phyloP scores from a whole-genome alignment of 1,284 basidiomycete species.

The Irpex rosettiformis region DNA sequence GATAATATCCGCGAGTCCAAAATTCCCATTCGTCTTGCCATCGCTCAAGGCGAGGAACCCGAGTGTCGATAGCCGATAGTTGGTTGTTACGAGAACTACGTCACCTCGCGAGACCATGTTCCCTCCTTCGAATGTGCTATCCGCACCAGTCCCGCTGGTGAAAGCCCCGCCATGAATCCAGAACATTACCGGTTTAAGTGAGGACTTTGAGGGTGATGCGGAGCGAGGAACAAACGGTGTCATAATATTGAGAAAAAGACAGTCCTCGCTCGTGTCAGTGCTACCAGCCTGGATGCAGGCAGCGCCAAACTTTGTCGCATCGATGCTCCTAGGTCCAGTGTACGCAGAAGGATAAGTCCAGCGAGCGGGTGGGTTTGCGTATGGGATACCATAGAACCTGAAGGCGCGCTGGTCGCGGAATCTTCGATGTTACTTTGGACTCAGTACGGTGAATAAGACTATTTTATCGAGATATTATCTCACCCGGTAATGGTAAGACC shows the following conservation, averaged over 20 bases:
- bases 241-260: conserved; percentile 42
- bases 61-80: conserved; percentile 42
- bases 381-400: conserved; percentile 35
- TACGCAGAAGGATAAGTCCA: conserved; percentile 31
- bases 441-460: not conserved
- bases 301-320: conserved; percentile 30
- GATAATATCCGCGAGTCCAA: conserved; percentile 38
- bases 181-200: conserved; percentile 40
- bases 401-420: conserved; percentile 34
- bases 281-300: conserved; percentile 28
- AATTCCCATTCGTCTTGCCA: conserved; percentile 38
- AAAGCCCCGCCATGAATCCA: conserved; percentile 47
- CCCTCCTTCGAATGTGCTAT: conserved; percentile 27
- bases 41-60: conserved; percentile 39
- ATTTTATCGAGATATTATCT: conserved; percentile 5
- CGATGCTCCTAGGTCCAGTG: conserved; percentile 24
- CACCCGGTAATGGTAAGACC: conserved; percentile 27
- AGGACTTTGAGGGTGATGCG: conserved; percentile 14
- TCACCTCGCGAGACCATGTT: conserved; percentile 40
- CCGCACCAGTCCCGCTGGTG: conserved; percentile 33
- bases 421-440: conserved; percentile 12
- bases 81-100: conserved; percentile 44
- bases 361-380: conserved; percentile 29
- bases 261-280: conserved; percentile 32
- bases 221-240: conserved; percentile 34